phyloP scores from a whole-genome alignment of 1,139 yeast species.

The Taphrina sp. region DNA sequence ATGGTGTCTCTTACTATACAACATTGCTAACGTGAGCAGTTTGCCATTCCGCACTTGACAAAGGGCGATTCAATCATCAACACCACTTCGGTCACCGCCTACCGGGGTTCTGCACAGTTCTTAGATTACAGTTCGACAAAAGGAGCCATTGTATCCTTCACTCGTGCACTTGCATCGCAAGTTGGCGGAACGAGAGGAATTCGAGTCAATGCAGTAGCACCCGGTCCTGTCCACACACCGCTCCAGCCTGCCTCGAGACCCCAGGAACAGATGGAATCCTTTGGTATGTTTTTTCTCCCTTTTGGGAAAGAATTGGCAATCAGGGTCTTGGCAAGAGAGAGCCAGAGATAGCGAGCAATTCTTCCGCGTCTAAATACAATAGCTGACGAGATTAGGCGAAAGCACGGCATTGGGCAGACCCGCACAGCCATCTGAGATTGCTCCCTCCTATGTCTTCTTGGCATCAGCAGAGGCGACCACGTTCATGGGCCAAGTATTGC shows the following conservation, averaged over 20 bases:
- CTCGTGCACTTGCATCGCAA: slow-evolving; percentile 63
- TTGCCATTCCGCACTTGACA: slow-evolving; percentile 28
- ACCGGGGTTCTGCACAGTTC: slow-evolving; percentile 31
- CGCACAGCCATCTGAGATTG: slow-evolving; percentile 35
- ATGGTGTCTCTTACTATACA: too few relatives aligned
- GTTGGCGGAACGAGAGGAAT: slow-evolving; percentile 50
- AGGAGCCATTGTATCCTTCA: slow-evolving; percentile 46
- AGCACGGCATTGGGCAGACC: slow-evolving; percentile 26
- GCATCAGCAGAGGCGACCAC: slow-evolving; percentile 31
- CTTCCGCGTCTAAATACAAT: too few relatives aligned
- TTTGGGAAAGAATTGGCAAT: too few relatives aligned
- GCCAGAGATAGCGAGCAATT: too few relatives aligned
- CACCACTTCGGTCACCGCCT: slow-evolving; percentile 30
- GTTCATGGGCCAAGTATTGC: slow-evolving; percentile 23
- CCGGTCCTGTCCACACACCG: slow-evolving; percentile 71
- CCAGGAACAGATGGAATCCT: slow-evolving; percentile 27
- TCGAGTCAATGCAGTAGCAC: slow-evolving; percentile 64
- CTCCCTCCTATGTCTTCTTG: slow-evolving; percentile 33
- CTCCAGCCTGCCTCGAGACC: slow-evolving; percentile 33
- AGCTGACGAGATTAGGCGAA: too few relatives aligned
- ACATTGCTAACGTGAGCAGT: too few relatives aligned
- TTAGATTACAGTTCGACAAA: slow-evolving; percentile 31
- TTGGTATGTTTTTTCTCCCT: too few relatives aligned
- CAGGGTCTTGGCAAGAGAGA: too few relatives aligned
- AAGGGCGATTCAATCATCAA: slow-evolving; percentile 32